phyloP scores from a whole-genome alignment of 768 basidiomycete genomes.

The Leccinum broughii region DNA sequence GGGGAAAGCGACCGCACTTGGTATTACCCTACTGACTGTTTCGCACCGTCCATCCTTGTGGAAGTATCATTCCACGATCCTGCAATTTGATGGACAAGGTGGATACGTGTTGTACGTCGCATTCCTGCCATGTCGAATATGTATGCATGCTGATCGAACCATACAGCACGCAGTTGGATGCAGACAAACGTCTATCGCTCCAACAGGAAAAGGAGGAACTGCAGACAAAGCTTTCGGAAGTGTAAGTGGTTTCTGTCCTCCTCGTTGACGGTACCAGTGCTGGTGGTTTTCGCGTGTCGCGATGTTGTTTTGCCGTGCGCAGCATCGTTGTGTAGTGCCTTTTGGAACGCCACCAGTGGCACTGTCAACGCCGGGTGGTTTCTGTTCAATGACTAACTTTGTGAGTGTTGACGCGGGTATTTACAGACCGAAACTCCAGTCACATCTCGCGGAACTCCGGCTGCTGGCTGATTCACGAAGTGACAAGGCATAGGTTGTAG shows the following conservation, averaged over 20 bases:
- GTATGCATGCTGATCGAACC: constrained; percentile 3
- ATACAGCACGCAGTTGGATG: constrained; percentile 80
- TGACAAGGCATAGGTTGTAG: not conserved
- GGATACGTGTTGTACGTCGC: constrained; percentile 87
- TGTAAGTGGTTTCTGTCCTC: constrained; percentile 51
- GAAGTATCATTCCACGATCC: constrained; percentile 86
- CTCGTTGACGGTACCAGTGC: not conserved
- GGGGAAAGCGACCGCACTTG: constrained; percentile 82
- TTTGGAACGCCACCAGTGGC: not conserved
- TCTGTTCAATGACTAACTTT: not conserved
- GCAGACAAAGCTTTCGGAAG: constrained; percentile 82
- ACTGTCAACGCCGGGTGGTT: not conserved
- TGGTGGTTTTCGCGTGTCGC: not conserved
- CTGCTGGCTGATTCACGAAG: constrained; percentile 34
- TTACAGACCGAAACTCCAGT: constrained; percentile 76
- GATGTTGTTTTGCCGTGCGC: not conserved
- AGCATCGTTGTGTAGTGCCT: not conserved
- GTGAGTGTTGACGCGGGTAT: constrained; percentile 1
- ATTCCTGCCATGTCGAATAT: not conserved
- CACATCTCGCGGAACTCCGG: constrained; percentile 67
- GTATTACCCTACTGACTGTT: constrained; percentile 92
- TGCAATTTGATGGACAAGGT: constrained; percentile 93
- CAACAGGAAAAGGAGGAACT: constrained; percentile 94
- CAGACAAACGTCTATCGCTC: constrained; percentile 83
- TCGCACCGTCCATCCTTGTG: constrained; percentile 94